phyloP scores from a whole-genome alignment of 768 basidiomycete species.

The Pholiota microspora region DNA sequence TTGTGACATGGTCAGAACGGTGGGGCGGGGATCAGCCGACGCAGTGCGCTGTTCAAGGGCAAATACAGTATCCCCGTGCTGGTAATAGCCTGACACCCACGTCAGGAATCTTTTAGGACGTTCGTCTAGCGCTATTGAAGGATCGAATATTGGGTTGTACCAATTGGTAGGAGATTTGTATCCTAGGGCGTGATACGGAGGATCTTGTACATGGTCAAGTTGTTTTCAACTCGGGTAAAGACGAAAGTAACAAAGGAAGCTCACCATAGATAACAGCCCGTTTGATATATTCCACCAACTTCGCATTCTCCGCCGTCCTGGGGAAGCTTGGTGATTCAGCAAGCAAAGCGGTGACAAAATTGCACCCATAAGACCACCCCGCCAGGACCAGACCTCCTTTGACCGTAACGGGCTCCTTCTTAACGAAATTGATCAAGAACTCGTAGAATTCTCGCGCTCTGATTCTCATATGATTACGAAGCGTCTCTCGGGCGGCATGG shows the following conservation, averaged over 20 bases:
- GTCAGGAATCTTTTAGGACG: constrained; percentile 3
- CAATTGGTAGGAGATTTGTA: constrained; percentile 3
- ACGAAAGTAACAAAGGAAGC: background rate
- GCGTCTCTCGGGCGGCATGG: constrained; percentile 4
- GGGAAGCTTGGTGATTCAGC: constrained; percentile 2
- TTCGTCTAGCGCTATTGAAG: constrained; percentile 1
- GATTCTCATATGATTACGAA: constrained; percentile 5
- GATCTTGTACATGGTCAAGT: background rate
- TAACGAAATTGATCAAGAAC: constrained; percentile 7
- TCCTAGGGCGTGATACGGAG: constrained; percentile 3
- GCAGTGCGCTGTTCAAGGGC: constrained; percentile 6
- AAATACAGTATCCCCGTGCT: background rate
- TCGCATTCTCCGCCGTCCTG: background rate
- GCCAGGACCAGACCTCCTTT: constrained; percentile 4
- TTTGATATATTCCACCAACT: constrained; percentile 1
- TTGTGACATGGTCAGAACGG: constrained; percentile 4
- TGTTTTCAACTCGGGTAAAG: background rate
- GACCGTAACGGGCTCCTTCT: constrained; percentile 3
- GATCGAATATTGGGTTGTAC: constrained; percentile 8
- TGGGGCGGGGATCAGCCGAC: background rate
- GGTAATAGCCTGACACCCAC: constrained; percentile 8
- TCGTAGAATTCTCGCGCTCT: constrained; percentile 4
- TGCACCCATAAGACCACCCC: constrained; percentile 8
- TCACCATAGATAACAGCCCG: constrained; percentile 6
- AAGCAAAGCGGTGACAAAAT: constrained; percentile 5